Evolutionary conservation across 148 eudicot genomes (phyloP).

Genomic region (Diospyros kaki): DNA sequence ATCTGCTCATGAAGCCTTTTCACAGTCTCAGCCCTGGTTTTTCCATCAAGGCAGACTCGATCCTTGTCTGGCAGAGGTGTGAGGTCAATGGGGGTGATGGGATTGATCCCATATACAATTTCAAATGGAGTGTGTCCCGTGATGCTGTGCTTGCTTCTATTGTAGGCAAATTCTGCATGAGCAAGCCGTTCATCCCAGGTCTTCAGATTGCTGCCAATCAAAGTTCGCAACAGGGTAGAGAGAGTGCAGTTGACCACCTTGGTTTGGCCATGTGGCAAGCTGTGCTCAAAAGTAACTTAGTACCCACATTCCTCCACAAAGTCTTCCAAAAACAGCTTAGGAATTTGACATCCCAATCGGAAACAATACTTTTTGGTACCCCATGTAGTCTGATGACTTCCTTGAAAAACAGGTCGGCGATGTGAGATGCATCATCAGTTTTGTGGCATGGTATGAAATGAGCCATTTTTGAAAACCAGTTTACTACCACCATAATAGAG

Average conservation of each 20-base stretch:
- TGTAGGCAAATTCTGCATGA: slow-evolving; percentile 14
- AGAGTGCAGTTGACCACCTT: slow-evolving; percentile 16
- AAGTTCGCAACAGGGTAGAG: background rate
- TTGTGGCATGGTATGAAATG: background rate
- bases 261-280: slow-evolving; percentile 4
- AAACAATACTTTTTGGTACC: slow-evolving; percentile 13
- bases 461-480: no score
- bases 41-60: background rate
- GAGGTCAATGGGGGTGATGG: slow-evolving; percentile 8
- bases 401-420: no score
- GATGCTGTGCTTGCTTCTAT: background rate
- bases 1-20: no score
- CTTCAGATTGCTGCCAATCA: background rate
- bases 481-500: no score
- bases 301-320: slow-evolving; percentile 12
- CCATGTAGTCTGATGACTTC: slow-evolving; percentile 12
- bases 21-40: background rate
- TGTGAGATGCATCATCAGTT: no score
- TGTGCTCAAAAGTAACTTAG: slow-evolving; percentile 3
- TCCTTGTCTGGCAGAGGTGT: background rate
- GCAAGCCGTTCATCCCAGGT: slow-evolving; percentile 14
- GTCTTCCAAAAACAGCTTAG: slow-evolving; percentile 11
- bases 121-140: slow-evolving; percentile 17
- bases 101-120: slow-evolving; percentile 17
- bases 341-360: slow-evolving; percentile 9